Conservation (phyloP, 345 rosid species). For the Mallotus nudiflorus region DNA sequence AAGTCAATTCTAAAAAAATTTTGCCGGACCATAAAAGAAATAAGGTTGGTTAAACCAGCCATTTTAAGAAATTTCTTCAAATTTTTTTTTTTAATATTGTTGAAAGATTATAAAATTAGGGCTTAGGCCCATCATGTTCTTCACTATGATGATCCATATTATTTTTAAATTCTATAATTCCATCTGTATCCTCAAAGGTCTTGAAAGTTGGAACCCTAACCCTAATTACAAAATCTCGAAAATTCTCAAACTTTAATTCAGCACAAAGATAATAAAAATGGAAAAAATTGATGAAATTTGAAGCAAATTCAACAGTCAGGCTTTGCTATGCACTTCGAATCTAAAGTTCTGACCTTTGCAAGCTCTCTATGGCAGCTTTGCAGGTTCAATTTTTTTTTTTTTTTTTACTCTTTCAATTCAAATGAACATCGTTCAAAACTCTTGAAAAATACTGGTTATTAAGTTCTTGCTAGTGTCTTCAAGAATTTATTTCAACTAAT, state of each 20-base stretch:
- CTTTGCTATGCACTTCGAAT: neutral
- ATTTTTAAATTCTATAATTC: neutral
- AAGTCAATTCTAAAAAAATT: too few relatives aligned
- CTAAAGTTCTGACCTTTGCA: neutral
- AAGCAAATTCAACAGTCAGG: neutral
- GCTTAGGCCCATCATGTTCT: neutral
- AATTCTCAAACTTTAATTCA: neutral
- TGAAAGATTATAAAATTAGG: neutral
- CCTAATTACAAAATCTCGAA: neutral
- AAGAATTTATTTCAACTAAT: neutral
- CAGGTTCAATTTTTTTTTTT: neutral
- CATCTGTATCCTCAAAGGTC: conserved; percentile 6
- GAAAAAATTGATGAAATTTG: neutral
- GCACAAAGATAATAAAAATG: neutral
- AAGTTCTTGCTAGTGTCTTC: neutral
- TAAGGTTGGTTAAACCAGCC: too few relatives aligned
- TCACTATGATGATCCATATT: neutral
- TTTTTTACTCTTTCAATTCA: neutral
- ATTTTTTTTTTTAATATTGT: too few relatives aligned
- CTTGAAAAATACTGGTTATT: neutral
- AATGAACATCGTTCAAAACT: neutral
- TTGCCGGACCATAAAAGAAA: too few relatives aligned
- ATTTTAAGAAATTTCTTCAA: too few relatives aligned
- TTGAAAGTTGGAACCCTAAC: conserved; percentile 3
- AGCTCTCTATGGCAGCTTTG: neutral